phyloP scores from a whole-genome alignment of 2,329 filamentous ascomycete genomes.

The Lojkania enalia region DNA sequence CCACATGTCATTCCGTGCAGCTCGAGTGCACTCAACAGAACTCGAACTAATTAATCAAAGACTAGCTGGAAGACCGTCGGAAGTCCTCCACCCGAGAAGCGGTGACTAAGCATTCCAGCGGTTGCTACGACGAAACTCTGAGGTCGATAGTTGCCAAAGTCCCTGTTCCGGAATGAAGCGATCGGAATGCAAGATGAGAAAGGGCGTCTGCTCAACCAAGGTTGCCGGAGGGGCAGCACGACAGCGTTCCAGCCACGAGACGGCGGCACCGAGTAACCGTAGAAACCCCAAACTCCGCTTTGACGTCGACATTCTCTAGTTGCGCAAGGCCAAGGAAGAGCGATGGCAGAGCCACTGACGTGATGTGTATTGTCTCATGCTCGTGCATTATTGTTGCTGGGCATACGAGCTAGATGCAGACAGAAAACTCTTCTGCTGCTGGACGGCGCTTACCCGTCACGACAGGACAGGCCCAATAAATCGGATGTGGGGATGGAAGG shows the following conservation, averaged over 20 bases:
- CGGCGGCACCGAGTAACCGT: background rate
- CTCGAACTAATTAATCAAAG: too few species aligned
- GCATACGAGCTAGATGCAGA: constrained; percentile 6
- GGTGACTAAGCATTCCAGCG: constrained; percentile 2
- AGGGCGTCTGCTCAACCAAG: background rate
- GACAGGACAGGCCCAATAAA: constrained; percentile 21
- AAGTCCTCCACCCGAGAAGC: too few species aligned
- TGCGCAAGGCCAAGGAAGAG: background rate
- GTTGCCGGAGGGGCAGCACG: background rate
- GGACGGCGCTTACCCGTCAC: background rate
- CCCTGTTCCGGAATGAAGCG: constrained; percentile 1
- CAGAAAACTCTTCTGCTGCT: constrained; percentile 30
- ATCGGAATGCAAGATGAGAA: constrained; percentile 1
- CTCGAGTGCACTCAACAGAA: too few species aligned
- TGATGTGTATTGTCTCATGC: background rate
- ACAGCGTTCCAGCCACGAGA: constrained; percentile 1
- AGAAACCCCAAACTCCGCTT: background rate
- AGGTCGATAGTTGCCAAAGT: background rate
- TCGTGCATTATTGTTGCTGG: background rate
- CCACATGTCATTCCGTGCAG: too few species aligned
- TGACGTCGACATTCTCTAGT: background rate
- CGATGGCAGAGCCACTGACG: background rate
- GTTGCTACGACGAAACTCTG: background rate
- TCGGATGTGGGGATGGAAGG: constrained; percentile 31
- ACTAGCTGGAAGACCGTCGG: too few species aligned